Base-by-base conservation (phyloP, 306 rosid genomes). In the Comarum palustre region DNA sequence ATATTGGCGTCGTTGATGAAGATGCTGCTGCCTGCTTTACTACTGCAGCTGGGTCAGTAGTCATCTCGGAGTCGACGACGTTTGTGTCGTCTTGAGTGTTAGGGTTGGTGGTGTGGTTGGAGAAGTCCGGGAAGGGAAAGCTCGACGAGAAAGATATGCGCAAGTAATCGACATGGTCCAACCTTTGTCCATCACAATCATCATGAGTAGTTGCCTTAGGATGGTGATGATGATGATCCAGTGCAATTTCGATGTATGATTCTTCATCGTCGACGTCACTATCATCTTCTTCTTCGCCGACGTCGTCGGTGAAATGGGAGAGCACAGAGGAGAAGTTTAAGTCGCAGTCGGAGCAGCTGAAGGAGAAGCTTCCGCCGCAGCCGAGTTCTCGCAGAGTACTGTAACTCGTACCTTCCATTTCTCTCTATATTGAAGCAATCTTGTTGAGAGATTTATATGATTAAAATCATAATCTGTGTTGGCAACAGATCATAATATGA, bases 111-210 rank as follows among this genome's bases (percentile, higher is more conserved):
- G 32, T 27, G 57, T 48, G 8, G 38, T 39, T 5, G 79, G 47
- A 1, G 83, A 15, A 62, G 27, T 32, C 67, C 25, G 67, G 67
- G 67, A 62, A 62, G 14, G 50, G 73, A 50, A 80, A 75, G 42
- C 75, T 78, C 12, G 90, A 84, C 0, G 91, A 87, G 57, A 85
- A 81, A 2, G 92, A 87, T 47, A 87, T 79, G 14, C 92, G 87
- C 77, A 85, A 31, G 15, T 77, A 75, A 5, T 74, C 77, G 0
- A 47, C 58, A 8, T 57, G 64, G 20, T 51, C 72, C 16, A 31
- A 38, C 43, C 43, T 22, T 4, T 4, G 65, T 74, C 69, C 54
- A 8, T 2, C 59, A 45, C 48, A 66, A 19, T 9, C 60, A 4
- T 11, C 31, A 10, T 6, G 15, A 9, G 3, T 11, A 3, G 29